phyloP scores from a whole-genome alignment of 306 rosid species.

The Cercis canadensis region DNA sequence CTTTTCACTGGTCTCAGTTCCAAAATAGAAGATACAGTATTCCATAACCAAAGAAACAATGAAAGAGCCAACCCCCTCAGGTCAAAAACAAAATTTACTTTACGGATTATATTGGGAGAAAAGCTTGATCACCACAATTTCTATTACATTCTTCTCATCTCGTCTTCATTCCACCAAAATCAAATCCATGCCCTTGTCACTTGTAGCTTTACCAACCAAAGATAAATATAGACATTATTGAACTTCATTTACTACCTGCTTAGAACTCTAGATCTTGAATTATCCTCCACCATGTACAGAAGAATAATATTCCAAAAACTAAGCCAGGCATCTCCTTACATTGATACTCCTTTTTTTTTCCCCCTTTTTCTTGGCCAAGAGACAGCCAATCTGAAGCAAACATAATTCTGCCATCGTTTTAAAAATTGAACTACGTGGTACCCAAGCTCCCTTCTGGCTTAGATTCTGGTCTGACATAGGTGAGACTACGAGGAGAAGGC shows the following conservation, averaged over 20 bases:
- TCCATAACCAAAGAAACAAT: slow-evolving; percentile 1
- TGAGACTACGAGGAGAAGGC: slow-evolving; percentile 71
- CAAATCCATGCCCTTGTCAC: slow-evolving; percentile 23
- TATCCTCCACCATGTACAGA: slow-evolving; percentile 57
- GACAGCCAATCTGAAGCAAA: slow-evolving; percentile 21
- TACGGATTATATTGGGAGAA: slow-evolving; percentile 6
- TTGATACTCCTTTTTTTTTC: background rate
- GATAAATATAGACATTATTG: slow-evolving; percentile 18
- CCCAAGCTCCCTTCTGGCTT: slow-evolving; percentile 69
- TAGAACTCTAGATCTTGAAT: slow-evolving; percentile 39
- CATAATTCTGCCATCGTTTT: slow-evolving; percentile 1
- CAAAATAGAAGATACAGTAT: slow-evolving; percentile 11
- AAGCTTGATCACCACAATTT: slow-evolving; percentile 17
- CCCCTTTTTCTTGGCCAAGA: slow-evolving; percentile 12
- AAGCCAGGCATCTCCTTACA: slow-evolving; percentile 30
- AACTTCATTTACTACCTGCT: slow-evolving; percentile 31
- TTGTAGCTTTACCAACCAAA: slow-evolving; percentile 31
- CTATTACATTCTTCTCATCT: slow-evolving; percentile 32
- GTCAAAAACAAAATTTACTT: slow-evolving; percentile 23
- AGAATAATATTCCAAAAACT: slow-evolving; percentile 35
- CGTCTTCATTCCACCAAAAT: slow-evolving; percentile 19
- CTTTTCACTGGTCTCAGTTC: slow-evolving; percentile 5
- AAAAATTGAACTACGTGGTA: slow-evolving; percentile 40
- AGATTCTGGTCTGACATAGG: slow-evolving; percentile 84
- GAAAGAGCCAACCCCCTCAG: too few species aligned